Base-by-base conservation (phyloP, 176 grass and related monocot genomes). In the Alopecurus myosuroides region DNA sequence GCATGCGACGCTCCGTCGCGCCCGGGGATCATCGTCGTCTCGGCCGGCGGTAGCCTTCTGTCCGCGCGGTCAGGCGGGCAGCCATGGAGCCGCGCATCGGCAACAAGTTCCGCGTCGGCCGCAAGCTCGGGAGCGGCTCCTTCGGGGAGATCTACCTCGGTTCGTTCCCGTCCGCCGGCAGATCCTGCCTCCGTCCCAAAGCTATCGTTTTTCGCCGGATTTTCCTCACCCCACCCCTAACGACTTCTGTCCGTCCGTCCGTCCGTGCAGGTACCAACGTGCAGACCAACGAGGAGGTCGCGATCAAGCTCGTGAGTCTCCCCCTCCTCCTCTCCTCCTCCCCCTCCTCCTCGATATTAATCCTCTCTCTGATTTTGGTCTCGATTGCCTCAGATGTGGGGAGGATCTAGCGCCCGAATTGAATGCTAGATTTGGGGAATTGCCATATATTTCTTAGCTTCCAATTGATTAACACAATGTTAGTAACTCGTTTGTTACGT, bases 271-370 rank as follows among this genome's bases (percentile, higher is more conserved):
- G 95, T 37, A 97, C 92, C 48, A 97, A 97, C 81, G 86, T 94
- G 77, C 95, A 97, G 77, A 92, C 74, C 48, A 97, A 97, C 48
- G 95, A 97, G 81, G 95, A 97, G 79, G 95, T 97, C 48, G 95
- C 90, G 37, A 92, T 97, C 77, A 97, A 97, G 70, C 90, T 97
- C 40, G 95, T 97, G 81, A 97, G 95, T 92, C 53, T 0, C 11
- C 49, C 9, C 29, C 29, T 6, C 29, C 29, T 11, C 11, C n/a
- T n/a, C n/a, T n/a, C n/a, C 65, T n/a, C 34, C 19, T 7, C 35
- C 56, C n/a, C 55, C 52, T 33, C 29, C 14, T 13, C 40, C 23
- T 19, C 70, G 33, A 64, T 19, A 29, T 31, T 63, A 61, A 61
- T 28, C 6, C 26, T 35, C 18, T 35, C 10, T 30, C 1, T 31